Conservation (phyloP, 768 basidiomycete species). For the Boletus eberwhitei region DNA sequence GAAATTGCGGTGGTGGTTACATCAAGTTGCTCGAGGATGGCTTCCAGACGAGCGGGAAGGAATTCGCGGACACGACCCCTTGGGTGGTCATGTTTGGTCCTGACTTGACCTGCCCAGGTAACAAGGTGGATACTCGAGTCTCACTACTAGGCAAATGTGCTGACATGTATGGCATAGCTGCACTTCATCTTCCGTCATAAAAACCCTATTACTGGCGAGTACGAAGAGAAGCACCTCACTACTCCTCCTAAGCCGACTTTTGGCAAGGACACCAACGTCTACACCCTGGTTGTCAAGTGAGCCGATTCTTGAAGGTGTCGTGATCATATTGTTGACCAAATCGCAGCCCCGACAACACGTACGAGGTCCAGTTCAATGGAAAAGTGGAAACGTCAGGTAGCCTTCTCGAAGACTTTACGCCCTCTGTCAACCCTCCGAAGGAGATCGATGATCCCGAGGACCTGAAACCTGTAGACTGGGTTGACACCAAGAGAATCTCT, state of each 20-base stretch:
- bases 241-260: slow-evolving; percentile 80
- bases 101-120: slow-evolving; percentile 89
- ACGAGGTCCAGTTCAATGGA: slow-evolving; percentile 87
- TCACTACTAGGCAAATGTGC: background rate
- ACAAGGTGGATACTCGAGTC: slow-evolving; percentile 55
- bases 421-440: slow-evolving; percentile 85
- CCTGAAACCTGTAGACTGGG: slow-evolving; percentile 89
- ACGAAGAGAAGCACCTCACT: slow-evolving; percentile 95
- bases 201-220: slow-evolving; percentile 88
- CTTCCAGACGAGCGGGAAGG: slow-evolving; percentile 90
- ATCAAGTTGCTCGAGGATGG: slow-evolving; percentile 93
- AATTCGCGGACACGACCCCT: slow-evolving; percentile 90
- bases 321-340: slow-evolving; percentile 2
- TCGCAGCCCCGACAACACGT: slow-evolving; percentile 87
- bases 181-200: slow-evolving; percentile 99
- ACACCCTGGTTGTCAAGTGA: slow-evolving; percentile 90
- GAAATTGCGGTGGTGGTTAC: slow-evolving; percentile 99
- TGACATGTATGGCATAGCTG: slow-evolving; percentile 45
- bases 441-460: slow-evolving; percentile 95
- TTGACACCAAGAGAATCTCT: slow-evolving; percentile 80
- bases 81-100: slow-evolving; percentile 99
- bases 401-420: slow-evolving; percentile 91
- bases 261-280: slow-evolving; percentile 88
- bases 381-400: slow-evolving; percentile 74
- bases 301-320: slow-evolving; percentile 29